phyloP scores from a whole-genome alignment of 805 yeast species.

The Kuraishia ogatae region DNA sequence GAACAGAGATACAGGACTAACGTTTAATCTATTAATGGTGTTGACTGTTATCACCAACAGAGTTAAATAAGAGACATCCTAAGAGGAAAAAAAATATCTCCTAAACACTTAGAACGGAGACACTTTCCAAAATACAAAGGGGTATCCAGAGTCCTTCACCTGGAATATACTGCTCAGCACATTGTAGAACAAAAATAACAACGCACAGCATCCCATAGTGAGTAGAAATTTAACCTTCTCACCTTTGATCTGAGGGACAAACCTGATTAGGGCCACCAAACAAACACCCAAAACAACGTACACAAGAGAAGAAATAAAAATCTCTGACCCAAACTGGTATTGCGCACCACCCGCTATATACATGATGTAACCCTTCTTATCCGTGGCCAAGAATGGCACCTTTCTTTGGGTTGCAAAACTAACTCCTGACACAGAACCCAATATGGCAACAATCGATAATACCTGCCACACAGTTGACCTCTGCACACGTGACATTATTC shows the following conservation, averaged over 20 bases:
- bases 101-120: conserved; percentile 7
- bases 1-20: not conserved
- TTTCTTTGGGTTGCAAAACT: conserved; percentile 53
- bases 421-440: conserved; percentile 49
- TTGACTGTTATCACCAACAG: too few species aligned
- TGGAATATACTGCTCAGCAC: conserved; percentile 33
- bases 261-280: conserved; percentile 29
- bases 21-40: not conserved
- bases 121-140: conserved; percentile 24
- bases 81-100: too few species aligned
- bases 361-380: conserved; percentile 39
- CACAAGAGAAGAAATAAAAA: conserved; percentile 39
- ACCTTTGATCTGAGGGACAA: conserved; percentile 18
- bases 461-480: conserved; percentile 3
- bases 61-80: too few species aligned
- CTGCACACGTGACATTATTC: conserved; percentile 11
- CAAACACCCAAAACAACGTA: conserved; percentile 38
- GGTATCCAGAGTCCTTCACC: conserved; percentile 40
- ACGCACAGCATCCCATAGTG: conserved; percentile 17
- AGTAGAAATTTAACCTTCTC: conserved; percentile 4
- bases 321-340: conserved; percentile 68
- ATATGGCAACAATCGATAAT: conserved; percentile 23
- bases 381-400: conserved; percentile 53
- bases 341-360: conserved; percentile 55
- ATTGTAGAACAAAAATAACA: conserved; percentile 29